Base-by-base conservation (phyloP, 2,329 filamentous ascomycete genomes). In the Endothia cerciana region DNA sequence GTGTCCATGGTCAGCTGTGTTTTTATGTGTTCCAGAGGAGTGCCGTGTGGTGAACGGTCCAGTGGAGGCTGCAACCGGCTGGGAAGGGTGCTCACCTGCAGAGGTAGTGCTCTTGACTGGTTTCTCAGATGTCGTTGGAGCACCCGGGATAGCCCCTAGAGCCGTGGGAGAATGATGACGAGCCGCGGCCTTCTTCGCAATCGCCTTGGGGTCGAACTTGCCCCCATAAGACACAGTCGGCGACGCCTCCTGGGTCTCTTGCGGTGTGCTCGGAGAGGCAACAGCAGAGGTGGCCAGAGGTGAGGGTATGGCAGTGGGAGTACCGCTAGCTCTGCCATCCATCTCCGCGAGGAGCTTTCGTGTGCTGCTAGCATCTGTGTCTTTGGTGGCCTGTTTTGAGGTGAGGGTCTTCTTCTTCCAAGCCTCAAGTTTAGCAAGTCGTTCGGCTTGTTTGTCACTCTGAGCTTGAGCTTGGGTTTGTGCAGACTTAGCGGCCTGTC, bases 351-450 rank as follows among this genome's bases (percentile, higher is more conserved):
- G 80, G 64, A 93, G 85, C 72, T 85, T 91, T 71, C 87, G 83
- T 47, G 89, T 85, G 69, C 87, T 88, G 62, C 87, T 87, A 55
- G 89, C 84, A 72, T 91, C 87, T 73, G 87, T 89, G 74, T 91
- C 87, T 75, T 92, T 92, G 69, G 85, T 86, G 72, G 90, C 89
- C 71, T 90, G 89, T 62, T 68, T 68, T 36, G 63, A 61, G 74
- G 89, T 88, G 70, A 92, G 91, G 75, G 93, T 90, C 78, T 94
- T 94, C 78, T 93, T 91, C 79, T 97, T 97, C 94, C 93, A 97
- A 65, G 92, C 91, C 76, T 94, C 92, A 36, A 97, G 80, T 75
- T 92, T 94, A 36, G 92, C 92, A 53, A 93, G 83, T 69, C 91
- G 84, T 76, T 94, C 91, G 60, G 90, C 91, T 76, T 94, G 92